phyloP scores from a whole-genome alignment of 2,329 filamentous ascomycete species.

The Colletotrichum orchidophilum region DNA sequence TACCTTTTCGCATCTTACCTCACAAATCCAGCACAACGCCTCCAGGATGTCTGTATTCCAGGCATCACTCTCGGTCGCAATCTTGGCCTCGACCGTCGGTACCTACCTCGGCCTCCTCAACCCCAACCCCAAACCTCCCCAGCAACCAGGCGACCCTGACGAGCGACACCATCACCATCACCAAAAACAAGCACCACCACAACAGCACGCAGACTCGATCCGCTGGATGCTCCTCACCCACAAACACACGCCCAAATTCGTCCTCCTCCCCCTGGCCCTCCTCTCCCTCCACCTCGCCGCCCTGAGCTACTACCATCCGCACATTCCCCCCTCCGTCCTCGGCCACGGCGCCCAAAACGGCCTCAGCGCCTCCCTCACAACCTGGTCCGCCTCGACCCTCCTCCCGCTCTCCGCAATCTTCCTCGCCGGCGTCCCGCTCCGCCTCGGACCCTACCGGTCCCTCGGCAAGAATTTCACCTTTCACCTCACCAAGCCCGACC shows the following conservation, averaged over 20 bases:
- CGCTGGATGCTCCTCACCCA: conserved; percentile 40
- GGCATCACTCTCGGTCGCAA: neutral
- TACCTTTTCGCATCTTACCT: neutral
- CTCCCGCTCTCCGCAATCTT: conserved; percentile 45
- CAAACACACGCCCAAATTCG: conserved; percentile 35
- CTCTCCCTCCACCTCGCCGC: conserved; percentile 37
- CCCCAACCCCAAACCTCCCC: conserved; percentile 40
- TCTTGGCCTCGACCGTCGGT: conserved; percentile 41
- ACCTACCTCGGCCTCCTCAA: conserved; percentile 44
- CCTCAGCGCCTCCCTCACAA: conserved; percentile 43
- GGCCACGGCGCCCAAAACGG: conserved; percentile 42
- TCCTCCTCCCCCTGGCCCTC: conserved; percentile 38
- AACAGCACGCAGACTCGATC: conserved; percentile 29
- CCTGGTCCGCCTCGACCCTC: conserved; percentile 47
- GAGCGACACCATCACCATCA: neutral
- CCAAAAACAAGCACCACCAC: neutral
- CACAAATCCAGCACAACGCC: neutral
- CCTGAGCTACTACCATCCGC: conserved; percentile 36
- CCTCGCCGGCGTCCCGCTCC: conserved; percentile 40
- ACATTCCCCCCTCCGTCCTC: conserved; percentile 36
- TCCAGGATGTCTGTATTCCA: neutral
- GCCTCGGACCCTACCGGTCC: conserved; percentile 49
- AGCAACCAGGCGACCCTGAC: conserved; percentile 31
- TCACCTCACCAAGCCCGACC: conserved; percentile 55
- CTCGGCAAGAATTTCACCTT: conserved; percentile 65